Conservation (phyloP, 805 yeast genomes). For the Candida taoyuanica region DNA sequence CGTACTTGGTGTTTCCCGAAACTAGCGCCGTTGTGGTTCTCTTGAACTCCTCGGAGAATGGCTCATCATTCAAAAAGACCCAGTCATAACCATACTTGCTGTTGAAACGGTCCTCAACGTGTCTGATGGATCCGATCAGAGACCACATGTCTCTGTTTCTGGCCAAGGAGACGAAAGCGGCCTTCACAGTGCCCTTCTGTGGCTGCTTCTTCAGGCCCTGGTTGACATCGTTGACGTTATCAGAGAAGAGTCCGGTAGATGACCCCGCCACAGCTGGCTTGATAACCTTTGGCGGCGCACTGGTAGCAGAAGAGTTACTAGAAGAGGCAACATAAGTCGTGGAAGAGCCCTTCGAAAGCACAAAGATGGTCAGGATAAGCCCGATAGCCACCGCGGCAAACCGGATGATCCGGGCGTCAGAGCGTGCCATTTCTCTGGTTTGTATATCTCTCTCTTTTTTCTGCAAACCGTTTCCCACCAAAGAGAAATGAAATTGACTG, state of each 20-base stretch:
- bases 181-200: slow-evolving; percentile 38
- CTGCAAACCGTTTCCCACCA: no score
- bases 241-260: slow-evolving; percentile 9
- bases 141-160: slow-evolving; percentile 61
- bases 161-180: slow-evolving; percentile 66
- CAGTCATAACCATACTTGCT: slow-evolving; percentile 62
- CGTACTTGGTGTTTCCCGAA: slow-evolving; percentile 62
- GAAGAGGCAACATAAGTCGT: slow-evolving; percentile 21
- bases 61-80: slow-evolving; percentile 71
- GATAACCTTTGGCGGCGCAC: slow-evolving; percentile 12
- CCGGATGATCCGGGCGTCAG: slow-evolving; percentile 27
- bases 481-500: no score
- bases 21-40: slow-evolving; percentile 42
- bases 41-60: slow-evolving; percentile 54
- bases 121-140: slow-evolving; percentile 55
- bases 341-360: slow-evolving; percentile 27
- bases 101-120: slow-evolving; percentile 68
- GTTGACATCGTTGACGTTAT: slow-evolving; percentile 13
- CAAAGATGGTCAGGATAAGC: slow-evolving; percentile 22
- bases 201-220: slow-evolving; percentile 21
- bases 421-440: slow-evolving; percentile 29
- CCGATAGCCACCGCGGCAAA: slow-evolving; percentile 26
- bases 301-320: slow-evolving; percentile 8
- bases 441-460: no score
- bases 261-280: slow-evolving; percentile 13